Evolutionary conservation across 108 stramenopile species (phyloP), one percentile per base, ranked within the genome.

Genomic region (Craspedostauros australis): DNA sequence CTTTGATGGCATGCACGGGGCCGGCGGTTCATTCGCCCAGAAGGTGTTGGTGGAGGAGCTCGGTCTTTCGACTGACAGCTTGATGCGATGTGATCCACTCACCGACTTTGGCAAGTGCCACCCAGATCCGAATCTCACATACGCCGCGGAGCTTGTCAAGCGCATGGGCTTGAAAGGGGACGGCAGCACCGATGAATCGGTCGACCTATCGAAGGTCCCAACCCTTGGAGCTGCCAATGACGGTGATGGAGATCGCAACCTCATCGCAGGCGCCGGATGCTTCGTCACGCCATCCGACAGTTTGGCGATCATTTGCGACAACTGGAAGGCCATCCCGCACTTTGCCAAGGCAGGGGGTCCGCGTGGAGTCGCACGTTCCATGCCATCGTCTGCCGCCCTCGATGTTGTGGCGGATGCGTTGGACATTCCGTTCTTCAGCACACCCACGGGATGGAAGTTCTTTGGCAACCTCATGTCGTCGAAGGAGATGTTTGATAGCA

Each of bases 361-460:
- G 9, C 80, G 77, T 47, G 94, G 91, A 31, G 97, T 96, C 26
- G 97, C 99, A 16, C 67, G 99, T 53, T 96, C 95, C 5, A 99
- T 99, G 99, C 98, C 98, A 7, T 86, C 84, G 5, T 95, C 94
- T 15, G 95, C 92, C 9, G 99, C 99, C 4, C 76, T 98, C 46
- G 99, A 99, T 66, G 91, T 91, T 25, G 99, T 99, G 22, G 91
- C 91, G 0, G 54, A 83, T 38, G 76, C 86, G 9, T 72, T 75
- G 31, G 74, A 58, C 49, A 88, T 98, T 57, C 86, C 85, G 6
- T 78, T 62, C 46, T 99, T 98, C 71, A 92, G 89, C 19, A 95
- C 94, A 4, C 99, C 99, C 7, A 99, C 99, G 33, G 99, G 99
- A 24, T 99, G 99, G 99, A 99, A 99, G 72, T 99, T 94, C 75